These are phyloP conservation scores for Curvularia hawaiiensis DNA, from an alignment of 2,329 filamentous ascomycete species.

Conservation along the genomic window DNA sequence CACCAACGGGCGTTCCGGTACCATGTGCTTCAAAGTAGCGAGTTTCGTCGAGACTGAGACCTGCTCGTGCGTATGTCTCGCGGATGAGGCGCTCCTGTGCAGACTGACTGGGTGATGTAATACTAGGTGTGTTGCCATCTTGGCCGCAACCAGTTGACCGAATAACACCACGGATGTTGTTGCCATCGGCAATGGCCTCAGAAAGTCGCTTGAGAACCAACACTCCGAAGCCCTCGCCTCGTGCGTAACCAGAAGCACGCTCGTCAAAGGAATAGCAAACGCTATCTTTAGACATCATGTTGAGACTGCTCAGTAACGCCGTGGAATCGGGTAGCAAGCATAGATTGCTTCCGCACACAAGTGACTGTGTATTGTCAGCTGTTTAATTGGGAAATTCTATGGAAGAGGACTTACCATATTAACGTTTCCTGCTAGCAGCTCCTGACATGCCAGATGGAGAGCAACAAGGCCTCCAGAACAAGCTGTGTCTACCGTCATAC, in stretches of 20 bases:
- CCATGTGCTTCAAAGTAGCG: constrained; percentile 31
- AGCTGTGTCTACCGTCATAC: constrained; percentile 35
- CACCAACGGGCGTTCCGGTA: constrained; percentile 60
- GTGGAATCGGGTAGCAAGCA: constrained; percentile 19
- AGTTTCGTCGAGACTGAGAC: constrained; percentile 38
- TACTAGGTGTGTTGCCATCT: constrained; percentile 25
- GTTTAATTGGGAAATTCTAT: no score
- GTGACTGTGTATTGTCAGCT: constrained; percentile 7
- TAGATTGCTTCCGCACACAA: constrained; percentile 23
- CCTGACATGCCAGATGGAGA: constrained; percentile 29
- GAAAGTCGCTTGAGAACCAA: constrained; percentile 33
- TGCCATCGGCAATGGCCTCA: constrained; percentile 24
- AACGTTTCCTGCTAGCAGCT: constrained; percentile 16
- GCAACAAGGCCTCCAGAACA: constrained; percentile 34
- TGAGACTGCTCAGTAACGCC: constrained; percentile 14
- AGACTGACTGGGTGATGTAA: constrained; percentile 50
- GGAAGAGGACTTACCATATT: constrained; percentile 14
- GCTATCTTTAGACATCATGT: constrained; percentile 40
- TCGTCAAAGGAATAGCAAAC: constrained; percentile 50
- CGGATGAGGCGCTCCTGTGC: constrained; percentile 41
- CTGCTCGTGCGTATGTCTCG: constrained; percentile 44
- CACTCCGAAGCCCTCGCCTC: constrained; percentile 62
- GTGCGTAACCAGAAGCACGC: constrained; percentile 65
- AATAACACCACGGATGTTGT: constrained; percentile 38
- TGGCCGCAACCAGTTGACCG: constrained; percentile 31